Evolutionary conservation across 1,284 basidiomycete species (phyloP).

Genomic region (Ustilago tritici): DNA sequence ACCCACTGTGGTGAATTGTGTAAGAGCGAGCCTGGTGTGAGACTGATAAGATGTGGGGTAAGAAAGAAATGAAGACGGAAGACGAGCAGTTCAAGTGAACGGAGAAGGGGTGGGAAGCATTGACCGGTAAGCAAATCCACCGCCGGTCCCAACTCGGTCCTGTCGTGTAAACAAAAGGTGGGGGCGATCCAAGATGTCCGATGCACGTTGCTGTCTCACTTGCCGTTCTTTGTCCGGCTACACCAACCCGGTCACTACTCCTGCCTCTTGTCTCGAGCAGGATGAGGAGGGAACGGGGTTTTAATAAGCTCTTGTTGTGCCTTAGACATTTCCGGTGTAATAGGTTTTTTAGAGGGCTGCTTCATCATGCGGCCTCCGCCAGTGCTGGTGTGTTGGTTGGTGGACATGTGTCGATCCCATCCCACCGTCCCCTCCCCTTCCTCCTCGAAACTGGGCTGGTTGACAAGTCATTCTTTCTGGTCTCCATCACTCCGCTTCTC

Average conservation of each 20-base stretch:
- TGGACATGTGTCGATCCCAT: conserved; percentile 3
- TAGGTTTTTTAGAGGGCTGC: neutral
- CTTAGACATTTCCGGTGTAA: too few species aligned
- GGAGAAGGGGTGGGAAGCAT: neutral
- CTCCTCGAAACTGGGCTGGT: neutral
- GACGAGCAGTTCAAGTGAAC: neutral
- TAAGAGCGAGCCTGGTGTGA: neutral
- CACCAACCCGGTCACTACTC: neutral
- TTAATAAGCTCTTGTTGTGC: too few species aligned
- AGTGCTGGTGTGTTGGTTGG: neutral
- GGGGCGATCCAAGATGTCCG: conserved; percentile 3
- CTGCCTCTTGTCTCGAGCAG: neutral
- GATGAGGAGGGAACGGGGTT: neutral
- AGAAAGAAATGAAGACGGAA: neutral
- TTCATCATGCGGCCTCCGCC: neutral
- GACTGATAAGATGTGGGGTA: neutral
- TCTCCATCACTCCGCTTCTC: conserved; percentile 1
- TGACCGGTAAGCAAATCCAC: conserved; percentile 8
- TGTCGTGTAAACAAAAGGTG: neutral
- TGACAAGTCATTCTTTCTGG: neutral
- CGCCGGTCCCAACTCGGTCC: conserved; percentile 5
- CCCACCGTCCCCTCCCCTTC: neutral
- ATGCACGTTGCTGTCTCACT: neutral
- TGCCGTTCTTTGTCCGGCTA: neutral
- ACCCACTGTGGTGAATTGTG: neutral